phyloP scores from a whole-genome alignment of 805 yeast genomes.

The Lipomyces lipofer region DNA sequence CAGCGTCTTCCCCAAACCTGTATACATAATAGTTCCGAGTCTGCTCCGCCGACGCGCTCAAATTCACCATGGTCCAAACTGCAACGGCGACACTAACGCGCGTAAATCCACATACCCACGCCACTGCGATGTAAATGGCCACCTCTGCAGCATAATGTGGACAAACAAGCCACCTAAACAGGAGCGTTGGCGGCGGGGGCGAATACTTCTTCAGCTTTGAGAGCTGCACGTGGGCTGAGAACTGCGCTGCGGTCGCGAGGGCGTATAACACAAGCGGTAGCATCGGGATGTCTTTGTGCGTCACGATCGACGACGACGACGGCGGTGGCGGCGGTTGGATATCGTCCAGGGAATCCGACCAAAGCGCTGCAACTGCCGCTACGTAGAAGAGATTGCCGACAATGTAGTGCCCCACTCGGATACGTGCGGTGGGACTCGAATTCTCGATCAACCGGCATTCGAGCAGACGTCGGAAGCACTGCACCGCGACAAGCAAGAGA shows the following conservation, averaged over 20 bases:
- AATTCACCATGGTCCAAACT: constrained; percentile 44
- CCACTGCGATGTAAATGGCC: constrained; percentile 46
- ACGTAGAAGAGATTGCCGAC: constrained; percentile 57
- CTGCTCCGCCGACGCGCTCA: constrained; percentile 53
- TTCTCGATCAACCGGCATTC: constrained; percentile 52
- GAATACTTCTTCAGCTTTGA: constrained; percentile 55
- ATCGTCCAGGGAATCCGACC: constrained; percentile 7
- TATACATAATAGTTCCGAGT: constrained; percentile 47
- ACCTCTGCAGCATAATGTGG: constrained; percentile 69
- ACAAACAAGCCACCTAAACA: constrained; percentile 49
- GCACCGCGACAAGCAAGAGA: constrained; percentile 38
- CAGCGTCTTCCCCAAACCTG: constrained; percentile 26
- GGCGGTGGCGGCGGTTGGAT: no score
- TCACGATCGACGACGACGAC: no score
- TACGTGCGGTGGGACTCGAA: constrained; percentile 44
- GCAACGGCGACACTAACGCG: constrained; percentile 31
- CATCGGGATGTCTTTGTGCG: neutral
- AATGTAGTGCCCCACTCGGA: constrained; percentile 59
- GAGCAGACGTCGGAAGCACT: constrained; percentile 50
- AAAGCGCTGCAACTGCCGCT: constrained; percentile 7
- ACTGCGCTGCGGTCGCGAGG: constrained; percentile 49
- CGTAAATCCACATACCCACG: constrained; percentile 20
- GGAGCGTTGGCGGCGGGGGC: constrained; percentile 43
- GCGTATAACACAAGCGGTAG: constrained; percentile 37
- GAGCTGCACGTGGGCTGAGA: constrained; percentile 49